phyloP scores from a whole-genome alignment of 1,284 basidiomycete species.

The Porodaedalea pini region DNA sequence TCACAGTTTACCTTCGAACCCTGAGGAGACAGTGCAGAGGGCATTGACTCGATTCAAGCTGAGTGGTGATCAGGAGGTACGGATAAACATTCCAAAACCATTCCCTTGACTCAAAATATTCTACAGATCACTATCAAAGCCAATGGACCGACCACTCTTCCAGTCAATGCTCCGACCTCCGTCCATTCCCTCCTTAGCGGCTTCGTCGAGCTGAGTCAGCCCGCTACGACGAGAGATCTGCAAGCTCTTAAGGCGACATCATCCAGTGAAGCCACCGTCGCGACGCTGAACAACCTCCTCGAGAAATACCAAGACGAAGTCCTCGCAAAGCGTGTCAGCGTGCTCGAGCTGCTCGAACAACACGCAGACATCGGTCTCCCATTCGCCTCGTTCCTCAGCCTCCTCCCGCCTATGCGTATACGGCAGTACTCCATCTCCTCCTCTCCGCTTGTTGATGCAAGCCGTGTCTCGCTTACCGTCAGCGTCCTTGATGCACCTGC shows the following conservation, averaged over 20 bases:
- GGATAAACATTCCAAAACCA: not conserved
- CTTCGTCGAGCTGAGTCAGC: constrained; percentile 48
- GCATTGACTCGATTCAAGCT: constrained; percentile 39
- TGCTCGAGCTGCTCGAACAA: constrained; percentile 44
- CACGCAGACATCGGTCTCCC: constrained; percentile 39
- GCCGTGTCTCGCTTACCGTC: constrained; percentile 44
- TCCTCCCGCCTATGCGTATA: constrained; percentile 48
- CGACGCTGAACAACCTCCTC: constrained; percentile 30
- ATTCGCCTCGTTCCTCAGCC: constrained; percentile 38
- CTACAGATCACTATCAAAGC: constrained; percentile 38
- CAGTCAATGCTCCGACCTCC: constrained; percentile 36
- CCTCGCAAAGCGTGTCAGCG: constrained; percentile 38
- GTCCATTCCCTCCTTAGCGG: constrained; percentile 38
- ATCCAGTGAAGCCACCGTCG: constrained; percentile 22
- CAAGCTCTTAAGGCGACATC: constrained; percentile 27
- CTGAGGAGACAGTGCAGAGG: constrained; percentile 36
- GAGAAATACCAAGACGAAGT: constrained; percentile 36
- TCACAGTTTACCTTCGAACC: constrained; percentile 41
- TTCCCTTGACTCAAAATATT: not conserved
- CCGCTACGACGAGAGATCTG: constrained; percentile 41
- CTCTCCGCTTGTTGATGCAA: constrained; percentile 45
- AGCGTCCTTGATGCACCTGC: constrained; percentile 41
- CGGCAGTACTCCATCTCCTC: constrained; percentile 54
- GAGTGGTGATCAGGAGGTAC: constrained; percentile 41
- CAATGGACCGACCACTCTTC: constrained; percentile 40